Base-by-base conservation (phyloP, 192 early-diverging fungal species). In the Backusella mclennaniae region DNA sequence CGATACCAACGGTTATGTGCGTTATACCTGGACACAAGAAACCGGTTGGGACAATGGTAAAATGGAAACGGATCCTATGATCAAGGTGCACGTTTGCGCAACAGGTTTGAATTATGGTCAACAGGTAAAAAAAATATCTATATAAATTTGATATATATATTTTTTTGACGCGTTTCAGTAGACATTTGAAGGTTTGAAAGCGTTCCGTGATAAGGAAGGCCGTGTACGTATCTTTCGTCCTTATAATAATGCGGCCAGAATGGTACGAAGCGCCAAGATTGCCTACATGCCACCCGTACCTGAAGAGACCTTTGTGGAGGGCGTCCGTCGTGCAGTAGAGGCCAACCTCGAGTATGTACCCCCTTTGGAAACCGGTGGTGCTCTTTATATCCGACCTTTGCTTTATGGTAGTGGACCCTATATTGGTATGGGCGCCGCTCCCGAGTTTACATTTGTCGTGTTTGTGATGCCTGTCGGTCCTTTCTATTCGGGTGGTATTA, bases 181-280 rank as follows among this genome's bases (percentile, higher is more conserved):
- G 86, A 90, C 89, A 73, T 94, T 94, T 76, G 93, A 94, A 84
- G 93, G 93, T 31, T 76, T 94, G 74, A 94, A 94, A 76, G 92
- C 93, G 0, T 94, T 91, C 86, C 79, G 90, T 17, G 85, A 87
- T 84, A 87, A 87, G 69, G 87, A 93, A 69, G 90, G 89, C 26
- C 88, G 87, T 71, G 79, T 93, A 72, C 87, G 91, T 59, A 83
- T 93, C 66, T 94, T 94, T 84, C 85, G 93, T 31, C 92, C 91
- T 23, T 82, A 90, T 17, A 80, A 84, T 21, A 94, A 94, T 79
- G 92, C 90, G 3, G 79, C 80, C n/a, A 86, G 93, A 38, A 84
- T 94, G 83, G 76, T 77, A 3, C 75, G 78, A 56, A 86, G 87
- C 23, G 91, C 91, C 52, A 75, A 82, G 7, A 82, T 88, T n/a